phyloP scores from a whole-genome alignment of 1,284 basidiomycete genomes.

The Ustilago cynodontis region DNA sequence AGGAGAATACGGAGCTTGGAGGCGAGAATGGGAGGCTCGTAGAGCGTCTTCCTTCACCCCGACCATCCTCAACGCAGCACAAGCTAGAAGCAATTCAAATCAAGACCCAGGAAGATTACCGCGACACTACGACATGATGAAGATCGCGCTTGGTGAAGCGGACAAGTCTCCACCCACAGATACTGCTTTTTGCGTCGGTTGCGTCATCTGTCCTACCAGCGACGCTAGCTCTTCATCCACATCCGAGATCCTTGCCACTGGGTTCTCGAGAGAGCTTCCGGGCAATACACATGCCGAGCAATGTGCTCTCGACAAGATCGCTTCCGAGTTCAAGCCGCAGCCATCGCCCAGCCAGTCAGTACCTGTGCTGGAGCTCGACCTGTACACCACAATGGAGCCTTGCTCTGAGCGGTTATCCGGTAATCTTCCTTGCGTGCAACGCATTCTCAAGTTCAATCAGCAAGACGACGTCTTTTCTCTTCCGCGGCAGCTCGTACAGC shows the following conservation, averaged over 20 bases:
- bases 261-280: slow-evolving; percentile 87
- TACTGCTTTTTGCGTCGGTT: slow-evolving; percentile 95
- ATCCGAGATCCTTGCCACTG: slow-evolving; percentile 76
- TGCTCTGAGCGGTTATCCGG: slow-evolving; percentile 92
- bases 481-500: slow-evolving; percentile 8
- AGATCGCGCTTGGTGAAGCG: slow-evolving; percentile 80
- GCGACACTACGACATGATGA: slow-evolving; percentile 73
- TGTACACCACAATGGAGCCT: slow-evolving; percentile 97
- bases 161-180: slow-evolving; percentile 79
- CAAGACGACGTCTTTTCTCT: slow-evolving; percentile 16
- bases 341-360: not conserved
- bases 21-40: slow-evolving; percentile 71
- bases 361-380: slow-evolving; percentile 73
- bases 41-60: slow-evolving; percentile 53
- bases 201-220: slow-evolving; percentile 77
- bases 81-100: not conserved
- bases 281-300: slow-evolving; percentile 99
- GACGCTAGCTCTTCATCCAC: slow-evolving; percentile 7
- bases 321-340: slow-evolving; percentile 44
- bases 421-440: slow-evolving; percentile 85
- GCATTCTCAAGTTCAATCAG: slow-evolving; percentile 76
- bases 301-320: slow-evolving; percentile 85
- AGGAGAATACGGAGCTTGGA: slow-evolving; percentile 78
- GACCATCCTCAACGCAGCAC: not conserved
- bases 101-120: slow-evolving; percentile 22